A percentile compares a stretch with the other conserved stretches of the same genome.
These are phyloP conservation scores for Gentiana dahurica DNA, from an alignment of 257 asterid genomes.

Conservation along the genomic window DNA sequence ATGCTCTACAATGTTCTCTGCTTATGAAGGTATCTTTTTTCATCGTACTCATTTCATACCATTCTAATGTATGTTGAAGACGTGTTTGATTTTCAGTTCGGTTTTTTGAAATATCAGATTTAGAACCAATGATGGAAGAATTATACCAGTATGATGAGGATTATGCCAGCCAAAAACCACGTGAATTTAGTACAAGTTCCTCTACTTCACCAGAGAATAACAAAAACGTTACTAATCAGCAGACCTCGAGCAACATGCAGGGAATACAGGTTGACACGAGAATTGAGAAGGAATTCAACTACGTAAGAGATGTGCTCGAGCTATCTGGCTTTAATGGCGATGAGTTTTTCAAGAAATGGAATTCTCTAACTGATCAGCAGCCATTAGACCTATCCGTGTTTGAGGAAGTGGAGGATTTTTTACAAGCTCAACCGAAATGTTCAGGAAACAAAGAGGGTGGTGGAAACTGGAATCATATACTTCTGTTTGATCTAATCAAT, in stretches of 20 bases:
- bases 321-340: conserved; percentile 51
- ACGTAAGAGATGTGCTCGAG: conserved; percentile 49
- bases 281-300: conserved; percentile 41
- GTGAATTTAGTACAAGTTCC: conserved; percentile 7
- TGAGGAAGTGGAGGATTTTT: conserved; percentile 41
- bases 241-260: conserved; percentile 16
- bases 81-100: neutral
- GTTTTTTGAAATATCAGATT: conserved; percentile 14
- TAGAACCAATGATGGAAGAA: conserved; percentile 5
- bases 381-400: conserved; percentile 48
- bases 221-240: conserved; percentile 1
- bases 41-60: neutral
- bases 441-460: conserved; percentile 21
- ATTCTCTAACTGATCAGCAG: conserved; percentile 24
- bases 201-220: conserved; percentile 5
- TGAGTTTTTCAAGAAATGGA: conserved; percentile 47
- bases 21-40: conserved; percentile 13
- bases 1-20: conserved; percentile 5
- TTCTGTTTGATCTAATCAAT: conserved; percentile 57
- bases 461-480: conserved; percentile 29
- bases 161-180: conserved; percentile 5
- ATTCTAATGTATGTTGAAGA: neutral
- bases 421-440: conserved; percentile 17
- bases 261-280: conserved; percentile 26
- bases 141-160: conserved; percentile 5